phyloP scores from a whole-genome alignment of 345 rosid species.

The Tarenaya hassleriana region DNA sequence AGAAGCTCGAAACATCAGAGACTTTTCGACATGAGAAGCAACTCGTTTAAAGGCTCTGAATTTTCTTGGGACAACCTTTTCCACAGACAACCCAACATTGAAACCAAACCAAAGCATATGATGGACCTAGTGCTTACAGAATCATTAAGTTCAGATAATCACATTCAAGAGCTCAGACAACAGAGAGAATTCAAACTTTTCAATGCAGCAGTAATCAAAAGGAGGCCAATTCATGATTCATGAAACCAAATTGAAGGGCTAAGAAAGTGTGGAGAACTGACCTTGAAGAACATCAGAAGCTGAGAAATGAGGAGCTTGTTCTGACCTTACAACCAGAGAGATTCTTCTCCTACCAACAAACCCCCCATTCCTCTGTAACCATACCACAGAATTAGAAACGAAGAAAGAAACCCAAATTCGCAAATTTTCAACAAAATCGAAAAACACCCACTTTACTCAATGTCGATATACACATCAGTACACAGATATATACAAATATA shows the following conservation, averaged over 20 bases:
- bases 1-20: no score
- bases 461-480: constrained; percentile 9
- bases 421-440: neutral
- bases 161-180: neutral
- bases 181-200: neutral
- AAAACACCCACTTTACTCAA: neutral
- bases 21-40: no score
- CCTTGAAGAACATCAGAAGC: constrained; percentile 48
- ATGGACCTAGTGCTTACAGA: neutral
- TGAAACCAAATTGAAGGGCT: neutral
- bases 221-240: neutral
- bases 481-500: neutral
- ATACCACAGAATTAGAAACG: constrained; percentile 22
- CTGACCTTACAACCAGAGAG: constrained; percentile 50
- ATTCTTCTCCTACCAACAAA: constrained; percentile 34
- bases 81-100: no score
- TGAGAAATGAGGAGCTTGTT: constrained; percentile 36
- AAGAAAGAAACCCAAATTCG: neutral
- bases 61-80: no score
- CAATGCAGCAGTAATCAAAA: no score
- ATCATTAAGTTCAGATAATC: neutral
- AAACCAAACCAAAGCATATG: neutral
- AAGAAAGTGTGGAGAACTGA: constrained; percentile 11
- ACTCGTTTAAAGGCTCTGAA: no score
- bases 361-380: constrained; percentile 33